phyloP scores from a whole-genome alignment of 1,139 yeast genomes.

The Blastobotrys buckinghamii region DNA sequence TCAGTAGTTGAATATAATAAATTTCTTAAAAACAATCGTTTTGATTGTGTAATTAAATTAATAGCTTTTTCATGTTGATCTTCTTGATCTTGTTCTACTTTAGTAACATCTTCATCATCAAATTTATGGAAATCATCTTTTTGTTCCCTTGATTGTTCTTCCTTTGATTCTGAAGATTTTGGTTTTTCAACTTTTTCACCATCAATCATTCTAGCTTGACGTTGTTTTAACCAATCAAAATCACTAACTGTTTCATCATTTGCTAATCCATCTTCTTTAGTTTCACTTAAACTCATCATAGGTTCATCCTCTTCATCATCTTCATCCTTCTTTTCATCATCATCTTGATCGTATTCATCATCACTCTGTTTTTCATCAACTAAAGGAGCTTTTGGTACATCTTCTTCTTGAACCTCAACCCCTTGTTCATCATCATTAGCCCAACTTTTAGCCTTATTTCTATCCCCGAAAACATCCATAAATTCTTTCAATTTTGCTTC shows the following conservation, averaged over 20 bases:
- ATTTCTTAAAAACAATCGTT: slow-evolving; percentile 84
- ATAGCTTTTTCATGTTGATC: slow-evolving; percentile 40
- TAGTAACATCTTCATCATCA: slow-evolving; percentile 14
- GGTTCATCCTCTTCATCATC: slow-evolving; percentile 21
- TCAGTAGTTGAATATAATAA: slow-evolving; percentile 77
- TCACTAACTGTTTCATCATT: slow-evolving; percentile 49
- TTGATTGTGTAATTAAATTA: slow-evolving; percentile 57
- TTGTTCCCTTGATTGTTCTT: slow-evolving; percentile 1
- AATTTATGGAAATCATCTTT: slow-evolving; percentile 6
- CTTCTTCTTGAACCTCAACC: slow-evolving; percentile 12
- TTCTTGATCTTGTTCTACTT: slow-evolving; percentile 12
- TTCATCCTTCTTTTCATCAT: slow-evolving; percentile 14
- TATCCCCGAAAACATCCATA: slow-evolving; percentile 76
- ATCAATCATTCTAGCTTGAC: slow-evolving; percentile 69
- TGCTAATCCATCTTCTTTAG: slow-evolving; percentile 11
- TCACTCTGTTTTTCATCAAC: slow-evolving; percentile 23
- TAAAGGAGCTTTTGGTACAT: slow-evolving; percentile 9
- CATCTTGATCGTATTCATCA: slow-evolving; percentile 26
- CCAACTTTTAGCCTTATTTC: slow-evolving; percentile 62
- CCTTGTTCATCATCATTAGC: slow-evolving; percentile 62
- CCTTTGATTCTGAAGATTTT: slow-evolving; percentile 16
- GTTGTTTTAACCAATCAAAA: slow-evolving; percentile 79
- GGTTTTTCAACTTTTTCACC: slow-evolving; percentile 18
- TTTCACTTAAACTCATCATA: slow-evolving; percentile 10
- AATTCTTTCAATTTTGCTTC: slow-evolving; percentile 74